Base-by-base conservation (phyloP, 2,329 filamentous ascomycete species). In the Fusarium buxicola region DNA sequence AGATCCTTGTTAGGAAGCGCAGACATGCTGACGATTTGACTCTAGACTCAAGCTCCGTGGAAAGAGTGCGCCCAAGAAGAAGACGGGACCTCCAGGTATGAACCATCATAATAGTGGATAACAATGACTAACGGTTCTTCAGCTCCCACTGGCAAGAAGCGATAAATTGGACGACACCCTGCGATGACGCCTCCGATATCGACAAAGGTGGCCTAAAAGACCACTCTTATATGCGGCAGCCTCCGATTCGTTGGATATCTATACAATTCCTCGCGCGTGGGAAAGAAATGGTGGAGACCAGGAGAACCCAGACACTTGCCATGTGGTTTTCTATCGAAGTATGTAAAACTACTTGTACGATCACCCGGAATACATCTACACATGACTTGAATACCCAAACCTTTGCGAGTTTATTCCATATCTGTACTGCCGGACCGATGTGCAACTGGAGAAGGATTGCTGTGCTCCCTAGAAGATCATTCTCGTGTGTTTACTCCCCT, bases 31-130 rank as follows among this genome's bases (percentile, higher is more conserved):
- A 81, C 68, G 12, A 31, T 45, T 61, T 36, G 40, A 55, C 13
- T 60, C 63, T 71, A 92, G 89, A 70, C 79, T 90, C 70, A 94
- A 92, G 76, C 78, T 85, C 27, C 89, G 93, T 81, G 94, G 93
- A 67, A 97, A 98, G 83, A 89, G 89, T 52, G 86, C 90, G 39
- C 93, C 94, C 8, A 86, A 96, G 86, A 97, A 96, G 86, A 96
- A 95, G 84, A 89, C 83, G 73, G 88, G 76, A 5, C 72, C 77
- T 35, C 74, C 77, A 54, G 72, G 77, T 80, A 75, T 47, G 75
- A 63, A 8, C 12, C 27, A 24, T 13, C 15, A 18, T 9, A 8
- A 13, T 25, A 12, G 7, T 11, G n/a, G 13, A 25, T 28, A 18
- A 25, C 40, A 49, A 48, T 36, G 34, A 28, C 55, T 70, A 52